These are phyloP conservation scores for Crithidia sp. DNA, from an alignment of 208 protist species.

Conservation along the genomic window DNA sequence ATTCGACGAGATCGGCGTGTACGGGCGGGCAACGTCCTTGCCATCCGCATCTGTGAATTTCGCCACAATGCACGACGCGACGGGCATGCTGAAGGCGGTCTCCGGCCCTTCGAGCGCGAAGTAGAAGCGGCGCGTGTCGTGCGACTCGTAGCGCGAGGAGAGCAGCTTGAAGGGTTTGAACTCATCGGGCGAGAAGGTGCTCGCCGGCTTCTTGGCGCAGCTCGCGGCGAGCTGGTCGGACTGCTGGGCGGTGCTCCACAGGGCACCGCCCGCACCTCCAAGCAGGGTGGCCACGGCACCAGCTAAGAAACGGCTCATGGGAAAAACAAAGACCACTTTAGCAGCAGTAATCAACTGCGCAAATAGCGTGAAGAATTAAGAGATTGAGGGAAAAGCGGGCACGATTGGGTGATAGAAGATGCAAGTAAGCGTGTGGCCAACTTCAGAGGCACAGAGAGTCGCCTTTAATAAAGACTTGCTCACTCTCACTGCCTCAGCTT, in stretches of 20 bases:
- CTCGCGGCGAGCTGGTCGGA: conserved; percentile 27
- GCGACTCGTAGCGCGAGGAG: conserved; percentile 83
- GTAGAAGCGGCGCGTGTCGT: conserved; percentile 85
- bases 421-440: too few relatives aligned
- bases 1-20: conserved; percentile 81
- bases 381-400: neutral
- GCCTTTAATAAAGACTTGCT: too few relatives aligned
- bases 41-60: conserved; percentile 84
- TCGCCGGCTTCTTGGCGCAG: conserved; percentile 48
- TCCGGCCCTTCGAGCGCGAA: conserved; percentile 70
- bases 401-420: too few relatives aligned
- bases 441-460: too few relatives aligned
- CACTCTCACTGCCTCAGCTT: too few relatives aligned
- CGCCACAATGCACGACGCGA: conserved; percentile 81
- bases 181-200: conserved; percentile 72
- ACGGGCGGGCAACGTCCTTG: conserved; percentile 88
- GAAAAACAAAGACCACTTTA: conserved; percentile 1
- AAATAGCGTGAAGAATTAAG: conserved; percentile 2
- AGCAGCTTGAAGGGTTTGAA: conserved; percentile 85
- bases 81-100: conserved; percentile 58
- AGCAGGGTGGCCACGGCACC: conserved; percentile 45
- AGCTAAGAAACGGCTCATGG: conserved; percentile 44
- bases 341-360: conserved; percentile 2
- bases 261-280: conserved; percentile 34
- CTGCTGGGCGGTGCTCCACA: conserved; percentile 39